Evolutionary conservation across 805 yeast genomes (phyloP).

Genomic region (Hanseniaspora vineae): DNA sequence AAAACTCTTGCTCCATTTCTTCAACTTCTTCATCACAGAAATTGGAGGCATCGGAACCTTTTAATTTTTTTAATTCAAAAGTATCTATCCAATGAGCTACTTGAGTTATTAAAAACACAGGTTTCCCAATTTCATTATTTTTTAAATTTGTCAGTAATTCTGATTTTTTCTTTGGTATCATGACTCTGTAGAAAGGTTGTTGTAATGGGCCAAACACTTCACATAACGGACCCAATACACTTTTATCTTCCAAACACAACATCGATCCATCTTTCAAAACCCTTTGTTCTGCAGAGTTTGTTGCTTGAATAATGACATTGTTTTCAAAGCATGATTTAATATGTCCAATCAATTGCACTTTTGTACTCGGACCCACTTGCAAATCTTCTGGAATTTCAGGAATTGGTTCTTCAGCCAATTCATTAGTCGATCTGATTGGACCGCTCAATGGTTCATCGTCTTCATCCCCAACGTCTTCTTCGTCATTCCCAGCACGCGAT

Average conservation of each 20-base stretch:
- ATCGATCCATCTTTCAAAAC: slow-evolving; percentile 67
- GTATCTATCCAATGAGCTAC: slow-evolving; percentile 72
- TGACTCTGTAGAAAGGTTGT: slow-evolving; percentile 68
- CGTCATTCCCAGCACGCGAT: slow-evolving; percentile 10
- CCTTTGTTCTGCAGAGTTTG: slow-evolving; percentile 69
- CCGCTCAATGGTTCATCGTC: slow-evolving; percentile 38
- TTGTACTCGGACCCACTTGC: slow-evolving; percentile 41
- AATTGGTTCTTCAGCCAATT: slow-evolving; percentile 53
- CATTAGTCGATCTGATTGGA: slow-evolving; percentile 73
- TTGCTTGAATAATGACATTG: slow-evolving; percentile 60
- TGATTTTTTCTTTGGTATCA: slow-evolving; percentile 26
- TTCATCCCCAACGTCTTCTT: slow-evolving; percentile 15
- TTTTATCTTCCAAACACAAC: slow-evolving; percentile 61
- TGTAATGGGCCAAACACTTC: slow-evolving; percentile 87
- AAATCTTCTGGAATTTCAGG: slow-evolving; percentile 54
- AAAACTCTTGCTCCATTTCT: slow-evolving; percentile 85
- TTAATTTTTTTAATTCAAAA: slow-evolving; percentile 49
- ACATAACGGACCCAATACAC: slow-evolving; percentile 60
- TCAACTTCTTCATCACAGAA: slow-evolving; percentile 91
- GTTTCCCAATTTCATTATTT: slow-evolving; percentile 37
- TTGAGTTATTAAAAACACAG: slow-evolving; percentile 67
- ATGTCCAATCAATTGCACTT: slow-evolving; percentile 60
- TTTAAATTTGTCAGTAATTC: slow-evolving; percentile 7
- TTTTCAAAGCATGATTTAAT: slow-evolving; percentile 58
- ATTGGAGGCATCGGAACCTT: slow-evolving; percentile 92